phyloP scores from a whole-genome alignment of 495 filamentous ascomycete genomes.

The Schizothecium vesticola region DNA sequence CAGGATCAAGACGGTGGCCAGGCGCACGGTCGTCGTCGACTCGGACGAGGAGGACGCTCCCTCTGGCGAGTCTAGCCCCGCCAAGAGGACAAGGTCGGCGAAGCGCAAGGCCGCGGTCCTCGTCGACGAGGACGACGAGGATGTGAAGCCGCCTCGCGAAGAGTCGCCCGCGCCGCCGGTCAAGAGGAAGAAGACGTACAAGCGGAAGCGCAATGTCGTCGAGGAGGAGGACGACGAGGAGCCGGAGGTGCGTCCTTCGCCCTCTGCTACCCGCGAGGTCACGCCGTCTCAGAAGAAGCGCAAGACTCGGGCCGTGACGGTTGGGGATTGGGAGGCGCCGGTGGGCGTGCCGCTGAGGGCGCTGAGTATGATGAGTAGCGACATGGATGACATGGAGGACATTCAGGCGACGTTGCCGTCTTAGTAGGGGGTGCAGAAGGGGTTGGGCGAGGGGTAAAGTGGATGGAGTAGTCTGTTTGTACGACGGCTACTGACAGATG shows the following conservation, averaged over 20 bases:
- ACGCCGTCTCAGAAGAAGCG: neutral
- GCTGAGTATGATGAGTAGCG: constrained; percentile 16
- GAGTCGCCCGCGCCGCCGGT: neutral
- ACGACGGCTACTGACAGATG: neutral
- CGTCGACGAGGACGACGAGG: neutral
- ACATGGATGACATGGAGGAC: constrained; percentile 33
- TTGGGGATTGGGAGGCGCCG: neutral
- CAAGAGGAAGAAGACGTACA: neutral
- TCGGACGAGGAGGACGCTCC: neutral
- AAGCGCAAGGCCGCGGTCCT: neutral
- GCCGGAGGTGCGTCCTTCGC: neutral
- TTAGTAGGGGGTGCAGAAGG: neutral
- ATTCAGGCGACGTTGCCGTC: constrained; percentile 24
- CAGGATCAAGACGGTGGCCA: neutral
- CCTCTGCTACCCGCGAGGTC: neutral
- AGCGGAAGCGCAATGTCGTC: neutral
- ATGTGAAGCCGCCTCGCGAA: neutral
- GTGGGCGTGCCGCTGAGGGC: neutral
- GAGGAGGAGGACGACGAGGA: neutral
- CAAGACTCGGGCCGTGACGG: neutral
- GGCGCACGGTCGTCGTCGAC: neutral
- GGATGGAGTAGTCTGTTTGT: too few relatives aligned
- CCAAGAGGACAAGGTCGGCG: neutral
- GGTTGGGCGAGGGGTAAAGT: too few relatives aligned
- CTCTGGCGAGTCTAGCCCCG: neutral